Conservation (phyloP, 345 rosid species). For the Firmiana major region DNA sequence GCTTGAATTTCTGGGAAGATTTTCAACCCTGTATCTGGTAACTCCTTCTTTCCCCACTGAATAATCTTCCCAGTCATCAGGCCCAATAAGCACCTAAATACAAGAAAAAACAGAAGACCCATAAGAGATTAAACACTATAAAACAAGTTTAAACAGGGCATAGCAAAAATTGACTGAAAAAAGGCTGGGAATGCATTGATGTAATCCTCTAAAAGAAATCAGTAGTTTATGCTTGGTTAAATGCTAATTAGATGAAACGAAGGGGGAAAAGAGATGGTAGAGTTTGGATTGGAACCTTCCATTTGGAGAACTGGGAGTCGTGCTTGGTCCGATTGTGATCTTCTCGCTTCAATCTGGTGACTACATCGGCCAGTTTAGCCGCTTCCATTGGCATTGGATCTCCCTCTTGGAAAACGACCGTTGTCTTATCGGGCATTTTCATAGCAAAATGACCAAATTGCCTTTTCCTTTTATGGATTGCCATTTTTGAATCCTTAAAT, state of each 20-base stretch:
- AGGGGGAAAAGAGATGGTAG: background rate
- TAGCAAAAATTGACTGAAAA: background rate
- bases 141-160: background rate
- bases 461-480: background rate
- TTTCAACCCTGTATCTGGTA: conserved; percentile 68
- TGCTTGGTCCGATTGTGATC: conserved; percentile 64
- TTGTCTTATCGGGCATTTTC: background rate
- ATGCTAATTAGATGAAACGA: background rate
- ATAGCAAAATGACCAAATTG: background rate
- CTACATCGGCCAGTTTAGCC: background rate
- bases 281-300: conserved; percentile 50
- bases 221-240: background rate
- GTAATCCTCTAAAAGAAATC: background rate
- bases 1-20: conserved; percentile 46
- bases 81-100: conserved; percentile 61
- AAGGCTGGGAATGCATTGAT: no score
- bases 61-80: conserved; percentile 74
- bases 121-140: background rate
- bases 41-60: conserved; percentile 65
- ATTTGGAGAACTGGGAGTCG: conserved; percentile 64
- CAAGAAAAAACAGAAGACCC: background rate
- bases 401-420: background rate
- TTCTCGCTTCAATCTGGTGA: conserved; percentile 55
- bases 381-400: conserved; percentile 4
- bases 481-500: background rate